Evolutionary conservation across 176 grass and related monocot genomes (phyloP), one percentile per base, ranked within the genome.

Genomic region (Alloteropsis semialata): DNA sequence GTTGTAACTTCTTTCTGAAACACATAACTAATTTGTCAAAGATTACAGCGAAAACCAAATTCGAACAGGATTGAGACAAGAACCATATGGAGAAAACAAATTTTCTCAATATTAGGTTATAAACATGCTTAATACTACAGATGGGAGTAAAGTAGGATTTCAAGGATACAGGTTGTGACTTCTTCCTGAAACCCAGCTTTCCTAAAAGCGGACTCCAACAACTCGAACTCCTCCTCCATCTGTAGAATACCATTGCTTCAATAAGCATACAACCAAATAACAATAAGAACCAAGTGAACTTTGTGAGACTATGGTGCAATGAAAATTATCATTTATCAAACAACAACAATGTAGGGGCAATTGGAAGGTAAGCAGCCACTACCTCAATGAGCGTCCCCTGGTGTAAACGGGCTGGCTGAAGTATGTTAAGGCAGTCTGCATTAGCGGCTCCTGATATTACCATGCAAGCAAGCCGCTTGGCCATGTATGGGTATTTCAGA

Each of bases 401-500:
- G 72, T 89, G 88, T 70, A 95, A 87, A 70, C 1, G 74, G 27
- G 90, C 91, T 55, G 96, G 89, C 60, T 93, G 92, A 74, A 95
- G 92, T 84, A 95, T 93, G 78, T 92, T 83, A 92, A 98, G 76
- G 76, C 82, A 82, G 33, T 92, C 91, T 38, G 89, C 83, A 68
- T 81, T 72, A 49, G 75, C 79, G 68, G 91, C 76, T 72, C 91
- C 87, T 59, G 90, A 90, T 71, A 98, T 87, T 83, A 95, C 82
- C 96, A 98, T 98, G 69, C 91, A 88, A 63, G 89, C 91, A 33
- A 95, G 69, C n/a, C 93, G 84, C 89, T 90, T 98, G 58, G 86
- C 93, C 96, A 95, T 93, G 81, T 92, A 54, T 56, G 87, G 87
- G 77, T 85, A 89, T 55, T 85, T 89, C 8, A 89, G 55, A 81